Evolutionary conservation across 176 grass and related monocot species (phyloP).

Genomic region (Dendrocalamus sinicus): DNA sequence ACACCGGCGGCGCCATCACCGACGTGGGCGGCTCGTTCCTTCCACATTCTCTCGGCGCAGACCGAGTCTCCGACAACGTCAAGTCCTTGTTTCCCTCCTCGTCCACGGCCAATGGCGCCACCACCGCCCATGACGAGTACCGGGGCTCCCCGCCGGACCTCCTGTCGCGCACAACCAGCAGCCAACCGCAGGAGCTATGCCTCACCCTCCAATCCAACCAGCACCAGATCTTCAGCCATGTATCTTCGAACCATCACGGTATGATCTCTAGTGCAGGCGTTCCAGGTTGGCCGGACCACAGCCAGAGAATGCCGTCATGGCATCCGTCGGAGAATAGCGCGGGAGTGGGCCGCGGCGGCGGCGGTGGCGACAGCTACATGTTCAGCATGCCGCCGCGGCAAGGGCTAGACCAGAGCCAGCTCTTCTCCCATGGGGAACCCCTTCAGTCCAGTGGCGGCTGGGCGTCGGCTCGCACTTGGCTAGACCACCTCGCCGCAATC

Average conservation of each 20-base stretch:
- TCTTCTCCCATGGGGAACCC: conserved; percentile 90
- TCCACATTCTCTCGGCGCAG: conserved; percentile 63
- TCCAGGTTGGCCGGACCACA: conserved; percentile 56
- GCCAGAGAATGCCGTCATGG: conserved; percentile 72
- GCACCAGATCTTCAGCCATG: conserved; percentile 75
- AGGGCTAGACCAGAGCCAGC: conserved; percentile 70
- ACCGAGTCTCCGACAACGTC: conserved; percentile 73
- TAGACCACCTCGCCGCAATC: conserved; percentile 66
- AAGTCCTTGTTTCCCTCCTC: conserved; percentile 88
- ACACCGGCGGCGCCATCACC: conserved; percentile 25
- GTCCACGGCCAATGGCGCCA: conserved; percentile 47
- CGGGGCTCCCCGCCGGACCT: conserved; percentile 73
- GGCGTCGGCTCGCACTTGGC: conserved; percentile 68
- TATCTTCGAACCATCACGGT: conserved; percentile 48
- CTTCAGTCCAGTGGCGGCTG: conserved; percentile 93
- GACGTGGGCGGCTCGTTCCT: conserved; percentile 59
- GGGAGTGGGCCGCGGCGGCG: conserved; percentile 46
- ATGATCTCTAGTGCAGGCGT: conserved; percentile 61
- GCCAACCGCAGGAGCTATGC: conserved; percentile 80
- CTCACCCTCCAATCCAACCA: conserved; percentile 92
- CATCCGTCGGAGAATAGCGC: conserved; percentile 47
- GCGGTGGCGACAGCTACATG: conserved; percentile 55
- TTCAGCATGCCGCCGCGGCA: conserved; percentile 56
- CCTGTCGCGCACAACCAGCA: conserved; percentile 59
- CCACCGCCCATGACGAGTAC: conserved; percentile 61